A percentile compares a stretch with the other conserved stretches of the same genome.
Conservation (phyloP, 78 protist genomes). For the Chrysochromulina parva region DNA sequence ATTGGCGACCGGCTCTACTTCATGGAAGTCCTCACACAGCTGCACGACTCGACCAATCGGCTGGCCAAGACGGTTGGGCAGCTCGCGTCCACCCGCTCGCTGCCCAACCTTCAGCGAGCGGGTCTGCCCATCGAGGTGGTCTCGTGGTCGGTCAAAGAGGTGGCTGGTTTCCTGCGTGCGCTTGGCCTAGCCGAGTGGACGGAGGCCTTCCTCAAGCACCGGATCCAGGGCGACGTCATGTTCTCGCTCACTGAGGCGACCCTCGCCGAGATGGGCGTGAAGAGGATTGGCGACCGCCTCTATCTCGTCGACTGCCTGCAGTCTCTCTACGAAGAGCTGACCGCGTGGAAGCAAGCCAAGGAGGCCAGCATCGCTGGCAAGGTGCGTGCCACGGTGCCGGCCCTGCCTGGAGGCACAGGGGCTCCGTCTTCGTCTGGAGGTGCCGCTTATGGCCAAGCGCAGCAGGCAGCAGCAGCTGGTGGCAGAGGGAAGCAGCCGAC, state of each 20-base stretch:
- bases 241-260: background rate
- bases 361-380: no score
- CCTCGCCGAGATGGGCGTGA: background rate
- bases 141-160: conserved; percentile 14
- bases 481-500: no score
- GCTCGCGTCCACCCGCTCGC: conserved; percentile 7
- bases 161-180: background rate
- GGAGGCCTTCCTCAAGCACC: background rate
- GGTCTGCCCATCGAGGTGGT: background rate
- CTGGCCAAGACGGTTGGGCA: background rate
- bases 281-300: background rate
- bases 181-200: conserved; percentile 3
- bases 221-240: conserved; percentile 22
- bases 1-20: conserved; percentile 16
- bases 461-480: no score
- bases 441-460: no score
- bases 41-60: conserved; percentile 19
- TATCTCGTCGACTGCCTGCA: conserved; percentile 10
- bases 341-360: background rate
- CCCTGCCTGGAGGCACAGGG: no score
- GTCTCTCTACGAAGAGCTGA: background rate
- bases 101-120: background rate
- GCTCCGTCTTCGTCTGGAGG: no score
- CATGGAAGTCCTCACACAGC: conserved; percentile 19
- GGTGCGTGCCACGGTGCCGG: no score